Percentiles rank a stretch among this genome's conserved stretches.
Evolutionary conservation across 2,329 filamentous ascomycete genomes (phyloP).

Genomic region (Eutypella sp.): DNA sequence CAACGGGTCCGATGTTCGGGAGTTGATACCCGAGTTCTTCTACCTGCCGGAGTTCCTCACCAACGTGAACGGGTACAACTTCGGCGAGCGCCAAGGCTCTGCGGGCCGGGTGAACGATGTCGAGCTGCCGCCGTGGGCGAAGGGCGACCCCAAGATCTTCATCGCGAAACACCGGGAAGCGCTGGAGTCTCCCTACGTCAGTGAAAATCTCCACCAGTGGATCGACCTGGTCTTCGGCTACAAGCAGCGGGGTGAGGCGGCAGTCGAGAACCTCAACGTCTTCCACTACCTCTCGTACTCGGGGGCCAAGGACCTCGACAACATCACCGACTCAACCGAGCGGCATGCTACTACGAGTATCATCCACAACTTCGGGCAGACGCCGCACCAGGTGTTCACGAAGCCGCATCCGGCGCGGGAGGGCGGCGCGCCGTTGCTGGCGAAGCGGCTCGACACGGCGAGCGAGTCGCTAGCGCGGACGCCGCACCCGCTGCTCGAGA

Average conservation of each 20-base stretch:
- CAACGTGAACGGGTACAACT: constrained; percentile 94
- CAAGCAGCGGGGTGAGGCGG: constrained; percentile 90
- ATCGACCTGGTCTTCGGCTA: constrained; percentile 92
- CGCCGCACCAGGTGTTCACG: constrained; percentile 88
- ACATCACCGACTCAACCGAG: constrained; percentile 83
- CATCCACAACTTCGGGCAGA: constrained; percentile 98
- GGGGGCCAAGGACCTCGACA: constrained; percentile 86
- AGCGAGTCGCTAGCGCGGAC: constrained; percentile 72
- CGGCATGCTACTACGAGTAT: constrained; percentile 86
- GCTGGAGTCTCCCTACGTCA: constrained; percentile 88
- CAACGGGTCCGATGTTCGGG: constrained; percentile 90
- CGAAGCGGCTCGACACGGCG: constrained; percentile 69
- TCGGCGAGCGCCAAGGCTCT: constrained; percentile 78
- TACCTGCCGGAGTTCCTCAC: constrained; percentile 90
- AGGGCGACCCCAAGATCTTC: constrained; percentile 92
- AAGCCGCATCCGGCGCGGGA: constrained; percentile 76
- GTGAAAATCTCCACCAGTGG: constrained; percentile 84
- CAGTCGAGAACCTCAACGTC: constrained; percentile 86
- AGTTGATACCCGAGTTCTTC: constrained; percentile 95
- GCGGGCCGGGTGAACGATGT: constrained; percentile 80
- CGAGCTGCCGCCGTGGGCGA: constrained; percentile 89
- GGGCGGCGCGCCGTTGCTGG: constrained; percentile 56
- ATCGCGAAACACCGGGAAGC: constrained; percentile 95
- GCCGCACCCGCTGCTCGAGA: constrained; percentile 72
- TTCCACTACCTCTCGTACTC: constrained; percentile 96